These are phyloP conservation scores for Omphalotus guepiniiformis DNA, from an alignment of 768 basidiomycete species.

Conservation along the genomic window DNA sequence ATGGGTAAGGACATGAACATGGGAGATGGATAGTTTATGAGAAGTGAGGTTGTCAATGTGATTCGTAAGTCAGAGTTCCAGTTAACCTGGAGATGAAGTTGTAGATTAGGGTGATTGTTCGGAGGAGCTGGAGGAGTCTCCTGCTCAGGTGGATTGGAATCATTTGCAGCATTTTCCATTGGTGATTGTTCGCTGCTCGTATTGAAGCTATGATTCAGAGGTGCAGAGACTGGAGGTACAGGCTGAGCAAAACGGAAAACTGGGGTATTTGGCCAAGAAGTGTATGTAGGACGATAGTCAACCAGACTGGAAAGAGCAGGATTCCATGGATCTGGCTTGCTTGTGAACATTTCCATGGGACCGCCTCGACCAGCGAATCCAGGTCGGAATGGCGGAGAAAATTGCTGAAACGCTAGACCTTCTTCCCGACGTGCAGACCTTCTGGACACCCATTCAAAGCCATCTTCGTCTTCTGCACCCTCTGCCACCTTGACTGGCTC, in stretches of 20 bases:
- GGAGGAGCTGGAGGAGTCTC: slow-evolving; percentile 22
- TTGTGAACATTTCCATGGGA: slow-evolving; percentile 53
- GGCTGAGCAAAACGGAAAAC: slow-evolving; percentile 33
- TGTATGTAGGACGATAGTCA: slow-evolving; percentile 30
- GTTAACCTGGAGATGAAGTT: slow-evolving; percentile 79
- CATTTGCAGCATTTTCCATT: not conserved
- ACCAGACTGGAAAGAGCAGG: slow-evolving; percentile 33
- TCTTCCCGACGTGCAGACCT: slow-evolving; percentile 53
- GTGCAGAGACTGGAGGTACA: slow-evolving; percentile 28
- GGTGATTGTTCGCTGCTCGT: not conserved
- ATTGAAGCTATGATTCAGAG: slow-evolving; percentile 12
- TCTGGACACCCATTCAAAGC: slow-evolving; percentile 78
- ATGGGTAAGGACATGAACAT: slow-evolving; percentile 98
- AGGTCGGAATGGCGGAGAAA: slow-evolving; percentile 72
- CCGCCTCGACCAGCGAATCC: slow-evolving; percentile 49
- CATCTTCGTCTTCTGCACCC: slow-evolving; percentile 63
- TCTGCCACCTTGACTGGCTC: slow-evolving; percentile 50
- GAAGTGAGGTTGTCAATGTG: slow-evolving; percentile 85
- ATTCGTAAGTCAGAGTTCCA: slow-evolving; percentile 89
- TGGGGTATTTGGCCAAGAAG: slow-evolving; percentile 19
- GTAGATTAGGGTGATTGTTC: slow-evolving; percentile 62
- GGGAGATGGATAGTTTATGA: slow-evolving; percentile 95
- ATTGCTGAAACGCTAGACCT: slow-evolving; percentile 57
- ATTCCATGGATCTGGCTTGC: slow-evolving; percentile 51
- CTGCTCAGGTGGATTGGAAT: not conserved